These are phyloP conservation scores for Simplicillium aogashimaense DNA, from an alignment of 2,329 filamentous ascomycete species.

Conservation along the genomic window DNA sequence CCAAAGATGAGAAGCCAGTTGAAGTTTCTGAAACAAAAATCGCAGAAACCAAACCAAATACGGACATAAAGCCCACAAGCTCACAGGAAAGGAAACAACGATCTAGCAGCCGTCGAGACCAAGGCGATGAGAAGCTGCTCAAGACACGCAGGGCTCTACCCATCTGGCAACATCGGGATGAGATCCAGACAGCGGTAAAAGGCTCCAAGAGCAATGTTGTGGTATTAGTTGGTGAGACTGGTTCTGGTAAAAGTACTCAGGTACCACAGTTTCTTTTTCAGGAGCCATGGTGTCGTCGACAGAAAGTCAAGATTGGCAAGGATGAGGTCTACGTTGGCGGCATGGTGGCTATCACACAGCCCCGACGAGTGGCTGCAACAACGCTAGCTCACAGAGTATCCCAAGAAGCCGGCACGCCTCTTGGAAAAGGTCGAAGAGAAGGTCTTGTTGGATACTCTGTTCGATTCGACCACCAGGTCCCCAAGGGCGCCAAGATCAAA, in stretches of 20 bases:
- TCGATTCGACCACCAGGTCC: conserved; percentile 80
- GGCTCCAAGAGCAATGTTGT: conserved; percentile 56
- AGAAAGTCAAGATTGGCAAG: conserved; percentile 36
- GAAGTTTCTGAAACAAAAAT: conserved; percentile 3
- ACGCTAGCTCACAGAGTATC: conserved; percentile 83
- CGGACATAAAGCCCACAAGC: conserved; percentile 1
- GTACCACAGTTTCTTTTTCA: conserved; percentile 78
- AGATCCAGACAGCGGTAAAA: conserved; percentile 56
- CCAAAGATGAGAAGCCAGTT: conserved; percentile 6
- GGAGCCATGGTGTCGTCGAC: conserved; percentile 68
- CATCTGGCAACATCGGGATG: conserved; percentile 65
- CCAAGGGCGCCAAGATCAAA: conserved; percentile 78
- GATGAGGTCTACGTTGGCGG: conserved; percentile 53
- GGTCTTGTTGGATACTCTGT: conserved; percentile 81
- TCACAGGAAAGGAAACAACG: conserved; percentile 6
- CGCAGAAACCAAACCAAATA: conserved; percentile 1
- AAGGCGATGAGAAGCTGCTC: conserved; percentile 22
- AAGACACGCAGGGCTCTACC: conserved; percentile 59
- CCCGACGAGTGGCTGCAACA: conserved; percentile 85
- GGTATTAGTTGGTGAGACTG: conserved; percentile 84
- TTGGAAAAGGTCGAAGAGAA: conserved; percentile 28
- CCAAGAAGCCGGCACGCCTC: conserved; percentile 55
- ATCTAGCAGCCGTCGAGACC: conserved; percentile 3
- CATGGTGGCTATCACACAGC: conserved; percentile 88
- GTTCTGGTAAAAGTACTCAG: conserved; percentile 94